Percentiles rank a stretch among this genome's conserved stretches.
Evolutionary conservation across 768 basidiomycete genomes (phyloP).

Genomic region (Mycena vitilis): DNA sequence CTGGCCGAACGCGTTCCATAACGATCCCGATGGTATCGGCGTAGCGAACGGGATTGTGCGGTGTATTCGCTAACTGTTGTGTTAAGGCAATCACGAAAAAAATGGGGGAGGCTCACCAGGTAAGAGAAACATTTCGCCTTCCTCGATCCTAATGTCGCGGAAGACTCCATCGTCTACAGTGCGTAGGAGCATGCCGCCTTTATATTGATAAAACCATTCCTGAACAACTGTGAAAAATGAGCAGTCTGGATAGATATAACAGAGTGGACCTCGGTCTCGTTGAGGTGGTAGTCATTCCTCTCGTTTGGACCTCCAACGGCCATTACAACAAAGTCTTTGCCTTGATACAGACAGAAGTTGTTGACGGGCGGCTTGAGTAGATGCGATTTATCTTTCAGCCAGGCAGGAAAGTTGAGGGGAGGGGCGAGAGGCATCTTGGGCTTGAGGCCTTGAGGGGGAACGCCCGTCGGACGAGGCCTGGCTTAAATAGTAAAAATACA

Average conservation of each 20-base stretch:
- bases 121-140: conserved; percentile 96
- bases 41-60: conserved; percentile 96
- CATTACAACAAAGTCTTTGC: conserved; percentile 92
- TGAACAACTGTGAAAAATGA: conserved; percentile 41
- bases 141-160: conserved; percentile 88
- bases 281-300: conserved; percentile 93
- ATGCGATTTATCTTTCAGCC: conserved; percentile 86
- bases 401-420: conserved; percentile 90
- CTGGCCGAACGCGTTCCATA: conserved; percentile 86
- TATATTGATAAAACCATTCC: conserved; percentile 99
- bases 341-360: conserved; percentile 87
- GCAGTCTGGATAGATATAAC: not conserved
- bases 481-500: no score
- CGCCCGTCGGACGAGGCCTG: no score
- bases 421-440: conserved; percentile 75
- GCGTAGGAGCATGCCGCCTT: conserved; percentile 91
- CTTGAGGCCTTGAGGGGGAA: no score
- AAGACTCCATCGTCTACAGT: conserved; percentile 86
- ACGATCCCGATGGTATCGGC: conserved; percentile 93
- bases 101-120: conserved; percentile 68
- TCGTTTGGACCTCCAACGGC: conserved; percentile 96
- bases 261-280: conserved; percentile 85
- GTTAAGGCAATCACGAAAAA: no score
- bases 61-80: conserved; percentile 80
- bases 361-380: conserved; percentile 92